A percentile compares a stretch with the other conserved stretches of the same genome.
Conservation (phyloP, 805 yeast species). For the Teunomyces aglyptinius region DNA sequence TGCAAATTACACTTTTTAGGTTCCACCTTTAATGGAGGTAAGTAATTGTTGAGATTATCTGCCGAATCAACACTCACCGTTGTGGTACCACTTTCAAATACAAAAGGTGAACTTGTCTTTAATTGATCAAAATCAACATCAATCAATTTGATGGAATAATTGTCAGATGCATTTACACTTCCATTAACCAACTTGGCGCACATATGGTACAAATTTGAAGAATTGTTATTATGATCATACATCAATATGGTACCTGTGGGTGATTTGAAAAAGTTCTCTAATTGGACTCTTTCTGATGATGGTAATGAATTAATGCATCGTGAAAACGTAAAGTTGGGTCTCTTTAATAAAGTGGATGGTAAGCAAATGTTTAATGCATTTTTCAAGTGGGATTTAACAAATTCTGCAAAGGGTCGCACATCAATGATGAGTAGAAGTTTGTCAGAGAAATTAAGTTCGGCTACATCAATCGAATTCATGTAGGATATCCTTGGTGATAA, state of each 20-base stretch:
- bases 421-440: conserved; percentile 54
- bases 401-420: conserved; percentile 79
- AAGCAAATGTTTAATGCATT: conserved; percentile 74
- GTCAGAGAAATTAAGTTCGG: conserved; percentile 5
- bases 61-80: conserved; percentile 5
- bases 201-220: conserved; percentile 45
- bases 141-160: conserved; percentile 41
- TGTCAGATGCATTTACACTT: conserved; percentile 10
- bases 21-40: conserved; percentile 9
- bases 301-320: conserved; percentile 64
- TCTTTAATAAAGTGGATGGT: conserved; percentile 83
- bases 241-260: conserved; percentile 19
- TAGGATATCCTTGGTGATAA: conserved; percentile 21
- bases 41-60: conserved; percentile 6
- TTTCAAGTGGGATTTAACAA: conserved; percentile 52
- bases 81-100: conserved; percentile 19
- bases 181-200: conserved; percentile 46
- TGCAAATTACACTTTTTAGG: not conserved
- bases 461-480: conserved; percentile 13
- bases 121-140: conserved; percentile 43
- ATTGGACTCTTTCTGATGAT: conserved; percentile 44
- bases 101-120: conserved; percentile 15
- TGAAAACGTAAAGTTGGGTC: conserved; percentile 66
- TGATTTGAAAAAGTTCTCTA: conserved; percentile 33
- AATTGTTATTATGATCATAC: conserved; percentile 47